A percentile compares a stretch with the other conserved stretches of the same genome.
phyloP scores from a whole-genome alignment of 805 yeast species.

The Pachysolen tannophilus region DNA sequence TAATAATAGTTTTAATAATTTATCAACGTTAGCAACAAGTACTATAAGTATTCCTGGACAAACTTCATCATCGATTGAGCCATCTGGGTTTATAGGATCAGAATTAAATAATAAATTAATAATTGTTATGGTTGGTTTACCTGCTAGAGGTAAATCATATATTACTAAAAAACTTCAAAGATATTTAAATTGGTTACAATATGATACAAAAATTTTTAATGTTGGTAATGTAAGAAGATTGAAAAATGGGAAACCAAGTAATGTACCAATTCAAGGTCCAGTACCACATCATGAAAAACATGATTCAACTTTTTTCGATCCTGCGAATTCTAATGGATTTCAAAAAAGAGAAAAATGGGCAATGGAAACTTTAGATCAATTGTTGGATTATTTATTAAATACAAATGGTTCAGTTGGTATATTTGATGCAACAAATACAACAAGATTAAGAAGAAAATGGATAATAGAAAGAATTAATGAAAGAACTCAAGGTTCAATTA shows the following conservation, averaged over 20 bases:
- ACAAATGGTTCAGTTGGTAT: conserved; percentile 44
- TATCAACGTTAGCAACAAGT: neutral
- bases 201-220: conserved; percentile 58
- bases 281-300: conserved; percentile 19
- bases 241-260: conserved; percentile 35
- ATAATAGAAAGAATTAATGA: conserved; percentile 28
- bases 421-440: conserved; percentile 56
- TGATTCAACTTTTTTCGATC: conserved; percentile 34
- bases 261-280: conserved; percentile 27
- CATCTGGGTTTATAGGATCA: neutral
- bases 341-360: conserved; percentile 45
- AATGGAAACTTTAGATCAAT: conserved; percentile 36
- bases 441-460: conserved; percentile 34
- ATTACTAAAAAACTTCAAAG: conserved; percentile 56
- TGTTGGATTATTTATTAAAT: conserved; percentile 25
- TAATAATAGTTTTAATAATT: neutral
- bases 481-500: conserved; percentile 23
- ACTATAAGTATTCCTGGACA: neutral
- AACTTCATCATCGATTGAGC: neutral
- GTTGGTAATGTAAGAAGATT: conserved; percentile 68
- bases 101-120: conserved; percentile 38
- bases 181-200: conserved; percentile 53
- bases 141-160: conserved; percentile 73
- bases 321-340: conserved; percentile 32
- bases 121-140: conserved; percentile 66